Evolutionary conservation across 192 early-diverging fungal species (phyloP).

Genomic region (Ambispora gerdemannii): DNA sequence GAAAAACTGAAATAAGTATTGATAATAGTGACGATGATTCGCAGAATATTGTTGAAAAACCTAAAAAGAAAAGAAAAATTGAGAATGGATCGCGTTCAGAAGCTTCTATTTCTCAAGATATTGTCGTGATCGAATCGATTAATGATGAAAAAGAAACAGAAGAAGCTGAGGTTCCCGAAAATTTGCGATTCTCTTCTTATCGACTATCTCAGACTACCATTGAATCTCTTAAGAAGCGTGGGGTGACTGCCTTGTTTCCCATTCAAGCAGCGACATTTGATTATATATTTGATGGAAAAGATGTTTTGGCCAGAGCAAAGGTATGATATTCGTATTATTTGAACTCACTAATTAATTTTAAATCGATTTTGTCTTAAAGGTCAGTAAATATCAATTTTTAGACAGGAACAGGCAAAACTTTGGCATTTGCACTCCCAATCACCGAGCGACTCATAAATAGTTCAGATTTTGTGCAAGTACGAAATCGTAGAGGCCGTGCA

Average conservation of each 20-base stretch:
- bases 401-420: slow-evolving; percentile 80
- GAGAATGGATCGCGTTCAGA: background rate
- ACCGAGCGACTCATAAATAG: slow-evolving; percentile 54
- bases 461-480: background rate
- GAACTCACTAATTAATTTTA: too few relatives aligned
- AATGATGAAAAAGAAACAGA: background rate
- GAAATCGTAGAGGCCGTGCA: slow-evolving; percentile 41
- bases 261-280: slow-evolving; percentile 89
- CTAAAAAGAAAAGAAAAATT: background rate
- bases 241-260: slow-evolving; percentile 83
- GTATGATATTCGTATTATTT: background rate
- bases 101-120: too few relatives aligned
- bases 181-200: slow-evolving; percentile 56
- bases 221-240: slow-evolving; percentile 63
- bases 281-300: slow-evolving; percentile 69
- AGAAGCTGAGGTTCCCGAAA: slow-evolving; percentile 52
- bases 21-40: background rate
- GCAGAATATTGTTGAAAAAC: background rate
- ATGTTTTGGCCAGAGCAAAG: slow-evolving; percentile 67
- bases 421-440: slow-evolving; percentile 80
- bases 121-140: background rate
- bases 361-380: background rate
- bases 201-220: slow-evolving; percentile 65
- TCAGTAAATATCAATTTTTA: slow-evolving; percentile 11
- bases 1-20: too few relatives aligned